Base-by-base conservation (phyloP, 495 filamentous ascomycete genomes). In the Poronia punctata region DNA sequence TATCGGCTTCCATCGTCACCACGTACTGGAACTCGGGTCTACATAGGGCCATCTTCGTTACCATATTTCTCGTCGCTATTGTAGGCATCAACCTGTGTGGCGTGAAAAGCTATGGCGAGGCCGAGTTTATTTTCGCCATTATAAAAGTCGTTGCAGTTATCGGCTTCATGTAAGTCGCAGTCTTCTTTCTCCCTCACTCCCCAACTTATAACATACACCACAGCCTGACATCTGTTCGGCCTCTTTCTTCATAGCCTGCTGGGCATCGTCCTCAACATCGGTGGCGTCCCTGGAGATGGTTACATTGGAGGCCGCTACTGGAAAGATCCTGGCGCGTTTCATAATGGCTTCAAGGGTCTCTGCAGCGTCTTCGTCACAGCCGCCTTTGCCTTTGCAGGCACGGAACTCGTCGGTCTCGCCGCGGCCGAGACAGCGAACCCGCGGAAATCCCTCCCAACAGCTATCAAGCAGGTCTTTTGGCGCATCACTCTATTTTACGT, bases 391-490 rank as follows among this genome's bases (percentile, higher is more conserved):
- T 97, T 95, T 50, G 77, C 86, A 4, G 90, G 90, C 29, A 96
- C 88, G 8, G 90, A 97, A 56, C 66, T 96, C n/a, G 88, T 95
- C 37, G 90, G 88, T 38, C 74, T 95, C 23, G 87, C 88, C 19
- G 87, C 87, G 26, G 88, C 88, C 26, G 88, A 95, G 56, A 88
- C 86, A 2, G 78, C 76, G 4, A 93, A 93, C 57, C 88, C 88
- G 7, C 78, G 86, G 45, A 93, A 90, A 53, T 83, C 83, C 10
- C 74, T 95, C 5, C 88, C 88, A 0, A 84, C 81, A 0, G 88
- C 88, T 29, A 78, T 89, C 53, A 93, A 93, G 59, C 88, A 95
- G 61, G 88, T 95, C 24, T 95, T 95, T 64, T 95, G 88, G 88
- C 82, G 88, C 55, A 95, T 95, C 60, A 78, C 79, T 11, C 72